Base-by-base conservation (phyloP, 2,329 filamentous ascomycete genomes). In the Sporothrix dimorphospora region DNA sequence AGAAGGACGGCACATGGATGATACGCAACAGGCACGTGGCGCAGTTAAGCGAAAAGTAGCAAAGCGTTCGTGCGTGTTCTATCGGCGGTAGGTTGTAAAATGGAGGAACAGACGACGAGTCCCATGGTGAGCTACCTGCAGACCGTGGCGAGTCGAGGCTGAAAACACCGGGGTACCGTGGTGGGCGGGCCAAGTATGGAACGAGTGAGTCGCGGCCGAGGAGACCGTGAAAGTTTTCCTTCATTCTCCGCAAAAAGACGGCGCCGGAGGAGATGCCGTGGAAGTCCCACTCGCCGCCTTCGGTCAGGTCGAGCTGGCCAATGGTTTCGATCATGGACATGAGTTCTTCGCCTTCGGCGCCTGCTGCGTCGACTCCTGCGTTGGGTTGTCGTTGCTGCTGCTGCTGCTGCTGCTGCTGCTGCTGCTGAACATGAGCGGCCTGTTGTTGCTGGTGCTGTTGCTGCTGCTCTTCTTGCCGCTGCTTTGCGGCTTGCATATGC, bases 311-410 rank as follows among this genome's bases (percentile, higher is more conserved):
- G 21, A 99, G 86, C 79, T 94, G 92, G 47, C 95, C 96, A 2
- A 95, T 94, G 55, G 93, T 93, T 79, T 95, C 92, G 72, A 98
- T 94, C 95, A 99, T 98, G 38, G 94, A 97, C 78, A 95, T 91
- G 34, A 99, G 85, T 16, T 75, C 61, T n/a, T 75, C 72, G 21
- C 69, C 72, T 30, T 51, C 70, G 1, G 47, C 9, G n/a, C 16
- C 51, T 19, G 34, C 21, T 2, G 30, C 53, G 14, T 57, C 24
- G 19, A 14, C n/a, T 21, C 4, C 24, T 11, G 38, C 42, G 5
- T 51, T 7, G 1, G 45, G 47, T 34, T 68, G 34, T 27, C 61
- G 70, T 11, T 70, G 34, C n/a, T 68, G 47, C 34, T 65, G 8
- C 24, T 63, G 71, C 4, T 57, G 55, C 6, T 68, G 30, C 6